A percentile compares a stretch with the other conserved stretches of the same genome.
Evolutionary conservation across 2,329 filamentous ascomycete genomes (phyloP).

Genomic region (Hirsutella rhossiliensis): DNA sequence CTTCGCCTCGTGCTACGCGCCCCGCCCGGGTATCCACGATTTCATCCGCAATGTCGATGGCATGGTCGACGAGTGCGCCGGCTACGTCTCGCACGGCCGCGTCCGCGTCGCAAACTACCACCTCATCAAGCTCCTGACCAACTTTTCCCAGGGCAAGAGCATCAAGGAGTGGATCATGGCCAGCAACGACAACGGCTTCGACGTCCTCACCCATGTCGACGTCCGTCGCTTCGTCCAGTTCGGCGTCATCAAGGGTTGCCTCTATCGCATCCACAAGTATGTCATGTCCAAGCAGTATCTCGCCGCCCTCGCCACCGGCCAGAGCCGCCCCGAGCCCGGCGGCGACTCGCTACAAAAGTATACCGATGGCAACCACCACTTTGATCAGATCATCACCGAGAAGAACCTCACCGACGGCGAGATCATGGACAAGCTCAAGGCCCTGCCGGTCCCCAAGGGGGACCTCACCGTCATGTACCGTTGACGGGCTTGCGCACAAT

Average conservation of each 20-base stretch:
- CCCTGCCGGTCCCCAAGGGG: constrained; percentile 36
- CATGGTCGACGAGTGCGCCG: constrained; percentile 76
- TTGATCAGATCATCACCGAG: constrained; percentile 76
- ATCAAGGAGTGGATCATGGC: constrained; percentile 77
- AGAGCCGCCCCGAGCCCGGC: constrained; percentile 26
- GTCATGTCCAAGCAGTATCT: constrained; percentile 58
- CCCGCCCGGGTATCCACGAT: constrained; percentile 61
- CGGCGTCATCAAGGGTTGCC: constrained; percentile 85
- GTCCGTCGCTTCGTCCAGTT: constrained; percentile 89
- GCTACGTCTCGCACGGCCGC: constrained; percentile 57
- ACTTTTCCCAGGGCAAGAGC: constrained; percentile 72
- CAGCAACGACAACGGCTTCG: constrained; percentile 53
- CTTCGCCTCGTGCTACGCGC: constrained; percentile 83
- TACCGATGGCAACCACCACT: constrained; percentile 61
- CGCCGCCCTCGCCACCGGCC: constrained; percentile 40
- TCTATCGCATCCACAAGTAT: constrained; percentile 90
- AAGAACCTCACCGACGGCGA: constrained; percentile 57
- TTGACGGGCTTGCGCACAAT: constrained; percentile 13
- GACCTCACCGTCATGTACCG: constrained; percentile 44
- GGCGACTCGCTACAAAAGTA: constrained; percentile 51
- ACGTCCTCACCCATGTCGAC: constrained; percentile 66
- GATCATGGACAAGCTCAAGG: constrained; percentile 56
- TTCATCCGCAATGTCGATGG: constrained; percentile 65
- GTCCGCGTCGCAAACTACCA: constrained; percentile 42
- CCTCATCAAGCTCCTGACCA: constrained; percentile 74